A percentile compares a stretch with the other conserved stretches of the same genome.
These are phyloP conservation scores for Lactarius hengduanensis DNA, from an alignment of 768 basidiomycete genomes.

Conservation along the genomic window DNA sequence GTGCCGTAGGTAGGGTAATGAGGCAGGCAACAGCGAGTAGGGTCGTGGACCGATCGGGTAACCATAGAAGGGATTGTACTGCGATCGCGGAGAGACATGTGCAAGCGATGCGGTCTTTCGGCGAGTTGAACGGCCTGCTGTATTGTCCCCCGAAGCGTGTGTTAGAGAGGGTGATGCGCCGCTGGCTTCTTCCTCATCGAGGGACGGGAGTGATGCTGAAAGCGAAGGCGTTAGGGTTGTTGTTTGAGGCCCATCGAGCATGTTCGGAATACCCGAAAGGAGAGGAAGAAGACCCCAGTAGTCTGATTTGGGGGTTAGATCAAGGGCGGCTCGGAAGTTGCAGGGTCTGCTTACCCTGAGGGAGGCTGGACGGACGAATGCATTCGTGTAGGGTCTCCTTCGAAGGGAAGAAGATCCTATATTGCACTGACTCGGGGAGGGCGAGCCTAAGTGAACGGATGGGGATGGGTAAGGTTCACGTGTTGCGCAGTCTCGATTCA, in stretches of 20 bases:
- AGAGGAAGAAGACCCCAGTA: conserved; percentile 62
- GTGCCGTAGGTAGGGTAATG: conserved; percentile 49
- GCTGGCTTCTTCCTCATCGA: conserved; percentile 9
- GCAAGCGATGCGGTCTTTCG: conserved; percentile 25
- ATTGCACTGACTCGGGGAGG: conserved; percentile 57
- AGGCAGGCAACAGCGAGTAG: conserved; percentile 35
- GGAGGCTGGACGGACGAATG: conserved; percentile 53
- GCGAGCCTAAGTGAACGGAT: conserved; percentile 46
- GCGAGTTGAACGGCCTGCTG: neutral
- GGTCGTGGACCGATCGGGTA: conserved; percentile 49
- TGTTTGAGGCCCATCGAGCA: conserved; percentile 17
- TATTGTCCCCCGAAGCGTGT: neutral
- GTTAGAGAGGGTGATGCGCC: neutral
- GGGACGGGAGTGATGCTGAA: conserved; percentile 15
- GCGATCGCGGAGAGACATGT: conserved; percentile 52
- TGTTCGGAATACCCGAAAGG: conserved; percentile 49
- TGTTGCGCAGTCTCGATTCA: neutral
- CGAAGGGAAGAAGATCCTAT: conserved; percentile 66
- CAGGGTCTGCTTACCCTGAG: conserved; percentile 48
- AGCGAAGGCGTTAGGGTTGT: conserved; percentile 3
- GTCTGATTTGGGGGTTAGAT: conserved; percentile 45
- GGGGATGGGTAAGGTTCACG: neutral
- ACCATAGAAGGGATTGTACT: conserved; percentile 72
- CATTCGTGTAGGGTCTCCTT: conserved; percentile 52
- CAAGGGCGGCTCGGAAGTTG: conserved; percentile 19